A percentile compares a stretch with the other conserved stretches of the same genome.
Conservation (phyloP, 352 stramenopile species). For the Phytophthora cactorum region DNA sequence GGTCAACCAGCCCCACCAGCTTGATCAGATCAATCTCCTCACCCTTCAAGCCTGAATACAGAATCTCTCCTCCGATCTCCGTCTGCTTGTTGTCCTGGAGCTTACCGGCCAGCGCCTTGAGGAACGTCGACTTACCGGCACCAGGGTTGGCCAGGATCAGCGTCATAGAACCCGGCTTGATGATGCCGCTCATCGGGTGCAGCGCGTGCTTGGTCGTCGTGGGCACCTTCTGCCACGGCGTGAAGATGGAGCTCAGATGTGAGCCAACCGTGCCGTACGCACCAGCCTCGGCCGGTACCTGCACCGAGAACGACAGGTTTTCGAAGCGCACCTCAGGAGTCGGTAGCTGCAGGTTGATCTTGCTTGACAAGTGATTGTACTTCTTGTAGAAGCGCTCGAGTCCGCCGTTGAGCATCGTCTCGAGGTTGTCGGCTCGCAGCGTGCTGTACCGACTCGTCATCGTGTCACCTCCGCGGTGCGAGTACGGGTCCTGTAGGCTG, state of each 20-base stretch:
- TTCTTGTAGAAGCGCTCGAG: slow-evolving; percentile 87
- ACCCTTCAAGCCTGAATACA: slow-evolving; percentile 60
- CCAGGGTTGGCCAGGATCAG: slow-evolving; percentile 78
- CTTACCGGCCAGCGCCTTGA: slow-evolving; percentile 76
- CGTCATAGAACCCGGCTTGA: slow-evolving; percentile 56
- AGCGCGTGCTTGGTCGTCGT: slow-evolving; percentile 57
- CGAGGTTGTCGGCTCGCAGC: slow-evolving; percentile 68
- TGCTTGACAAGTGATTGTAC: slow-evolving; percentile 73
- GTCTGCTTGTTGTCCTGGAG: slow-evolving; percentile 52
- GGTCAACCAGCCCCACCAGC: slow-evolving; percentile 65
- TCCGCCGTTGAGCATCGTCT: slow-evolving; percentile 68
- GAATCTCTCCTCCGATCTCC: slow-evolving; percentile 56
- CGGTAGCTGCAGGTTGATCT: slow-evolving; percentile 55
- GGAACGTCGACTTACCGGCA: slow-evolving; percentile 81
- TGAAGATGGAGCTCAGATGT: too few relatives aligned
- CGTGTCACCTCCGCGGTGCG: slow-evolving; percentile 35
- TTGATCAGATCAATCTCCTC: slow-evolving; percentile 74
- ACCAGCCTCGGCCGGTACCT: too few relatives aligned
- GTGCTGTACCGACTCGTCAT: slow-evolving; percentile 45
- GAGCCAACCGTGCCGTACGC: too few relatives aligned
- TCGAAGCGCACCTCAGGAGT: slow-evolving; percentile 74
- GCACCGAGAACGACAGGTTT: slow-evolving; percentile 72
- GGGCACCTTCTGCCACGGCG: slow-evolving; percentile 53
- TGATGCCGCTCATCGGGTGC: slow-evolving; percentile 90
- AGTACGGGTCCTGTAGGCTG: slow-evolving; percentile 79